phyloP scores from a whole-genome alignment of 441 rosid species.

The Sinapis alba region DNA sequence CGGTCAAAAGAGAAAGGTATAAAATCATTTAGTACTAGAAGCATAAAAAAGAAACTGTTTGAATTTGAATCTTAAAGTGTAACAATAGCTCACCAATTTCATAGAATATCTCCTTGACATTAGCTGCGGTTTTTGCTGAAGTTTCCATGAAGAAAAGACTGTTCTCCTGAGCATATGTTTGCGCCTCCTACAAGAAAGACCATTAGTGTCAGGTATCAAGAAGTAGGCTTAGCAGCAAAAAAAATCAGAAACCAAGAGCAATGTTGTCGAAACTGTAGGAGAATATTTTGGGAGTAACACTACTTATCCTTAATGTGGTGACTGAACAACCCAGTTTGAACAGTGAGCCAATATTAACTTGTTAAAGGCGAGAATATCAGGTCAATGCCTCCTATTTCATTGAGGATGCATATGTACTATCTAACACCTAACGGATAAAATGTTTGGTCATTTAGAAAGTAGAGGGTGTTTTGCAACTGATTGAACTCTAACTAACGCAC shows the following conservation, averaged over 20 bases:
- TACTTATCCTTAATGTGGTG: background rate
- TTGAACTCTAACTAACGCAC: background rate
- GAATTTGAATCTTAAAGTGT: background rate
- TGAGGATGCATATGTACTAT: background rate
- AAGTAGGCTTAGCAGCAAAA: constrained; percentile 5
- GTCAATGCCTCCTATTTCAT: constrained; percentile 2
- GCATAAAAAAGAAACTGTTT: background rate
- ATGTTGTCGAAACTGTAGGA: background rate
- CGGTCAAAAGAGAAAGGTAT: background rate
- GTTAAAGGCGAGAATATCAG: background rate
- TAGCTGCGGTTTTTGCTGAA: constrained; percentile 90
- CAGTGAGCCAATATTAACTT: background rate
- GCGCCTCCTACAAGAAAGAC: constrained; percentile 72
- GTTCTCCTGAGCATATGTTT: constrained; percentile 80
- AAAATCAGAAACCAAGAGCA: background rate
- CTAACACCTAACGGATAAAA: background rate
- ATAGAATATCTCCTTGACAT: constrained; percentile 85
- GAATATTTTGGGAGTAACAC: background rate
- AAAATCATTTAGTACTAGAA: background rate
- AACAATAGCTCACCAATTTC: constrained; percentile 71
- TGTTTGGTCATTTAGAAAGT: constrained; percentile 2
- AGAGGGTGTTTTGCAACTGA: background rate
- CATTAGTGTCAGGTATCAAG: constrained; percentile 5
- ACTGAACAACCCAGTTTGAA: background rate
- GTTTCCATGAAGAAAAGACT: constrained; percentile 97